phyloP scores from a whole-genome alignment of 2,329 filamentous ascomycete genomes.

The Alternaria panax region DNA sequence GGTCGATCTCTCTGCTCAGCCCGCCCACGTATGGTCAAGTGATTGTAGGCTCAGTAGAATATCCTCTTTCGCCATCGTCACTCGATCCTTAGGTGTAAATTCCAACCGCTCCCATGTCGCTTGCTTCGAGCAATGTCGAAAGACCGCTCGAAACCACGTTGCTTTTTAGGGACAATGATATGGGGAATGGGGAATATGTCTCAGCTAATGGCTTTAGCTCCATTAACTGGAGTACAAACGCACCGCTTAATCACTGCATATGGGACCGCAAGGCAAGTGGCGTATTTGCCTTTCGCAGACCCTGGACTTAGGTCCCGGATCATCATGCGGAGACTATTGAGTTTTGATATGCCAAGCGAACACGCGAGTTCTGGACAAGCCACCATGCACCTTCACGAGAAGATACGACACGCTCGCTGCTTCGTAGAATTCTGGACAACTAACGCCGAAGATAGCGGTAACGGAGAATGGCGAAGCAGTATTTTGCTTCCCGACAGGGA shows the following conservation, averaged over 20 bases:
- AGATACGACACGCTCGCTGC: constrained; percentile 1
- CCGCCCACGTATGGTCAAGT: neutral
- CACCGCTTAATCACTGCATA: neutral
- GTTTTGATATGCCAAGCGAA: constrained; percentile 6
- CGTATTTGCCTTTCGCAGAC: neutral
- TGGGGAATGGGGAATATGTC: neutral
- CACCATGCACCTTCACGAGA: constrained; percentile 11
- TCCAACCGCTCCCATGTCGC: neutral
- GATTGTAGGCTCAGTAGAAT: neutral
- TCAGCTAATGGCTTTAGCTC: neutral
- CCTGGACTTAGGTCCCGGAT: neutral
- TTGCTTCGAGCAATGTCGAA: neutral
- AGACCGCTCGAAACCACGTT: neutral
- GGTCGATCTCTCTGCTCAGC: neutral
- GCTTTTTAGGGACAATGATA: neutral
- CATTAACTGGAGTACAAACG: neutral
- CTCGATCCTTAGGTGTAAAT: neutral
- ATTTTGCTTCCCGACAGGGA: neutral
- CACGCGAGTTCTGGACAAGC: constrained; percentile 6
- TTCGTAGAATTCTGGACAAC: neutral
- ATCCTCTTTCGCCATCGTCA: neutral
- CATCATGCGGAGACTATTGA: constrained; percentile 7
- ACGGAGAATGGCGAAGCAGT: neutral
- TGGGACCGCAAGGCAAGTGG: neutral
- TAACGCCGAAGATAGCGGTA: neutral